Evolutionary conservation across 768 basidiomycete species (phyloP).

Genomic region (Russula brevipes): DNA sequence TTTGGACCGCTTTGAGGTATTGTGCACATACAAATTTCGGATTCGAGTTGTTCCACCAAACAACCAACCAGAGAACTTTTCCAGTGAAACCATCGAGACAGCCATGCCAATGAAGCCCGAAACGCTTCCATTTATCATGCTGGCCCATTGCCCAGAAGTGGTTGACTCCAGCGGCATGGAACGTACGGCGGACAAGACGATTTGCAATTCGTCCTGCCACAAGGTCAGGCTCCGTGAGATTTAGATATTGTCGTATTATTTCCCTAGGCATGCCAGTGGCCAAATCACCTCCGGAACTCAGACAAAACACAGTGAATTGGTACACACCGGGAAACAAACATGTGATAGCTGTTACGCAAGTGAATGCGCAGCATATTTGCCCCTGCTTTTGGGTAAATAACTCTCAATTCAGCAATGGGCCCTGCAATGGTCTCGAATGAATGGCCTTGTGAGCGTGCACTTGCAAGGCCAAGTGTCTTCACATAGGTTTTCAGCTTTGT

Average conservation of each 20-base stretch:
- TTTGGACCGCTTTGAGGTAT: not conserved
- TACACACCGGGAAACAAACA: not conserved
- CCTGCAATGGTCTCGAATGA: not conserved
- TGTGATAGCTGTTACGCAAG: not conserved
- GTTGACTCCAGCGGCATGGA: not conserved
- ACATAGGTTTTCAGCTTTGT: not conserved
- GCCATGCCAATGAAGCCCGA: not conserved
- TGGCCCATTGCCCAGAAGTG: not conserved
- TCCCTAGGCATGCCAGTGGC: not conserved
- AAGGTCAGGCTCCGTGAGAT: not conserved
- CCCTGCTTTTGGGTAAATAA: not conserved
- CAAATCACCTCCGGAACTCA: too few species aligned
- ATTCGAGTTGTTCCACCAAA: slow-evolving; percentile 1
- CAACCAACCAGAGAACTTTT: not conserved
- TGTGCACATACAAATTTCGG: not conserved
- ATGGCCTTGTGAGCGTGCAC: not conserved
- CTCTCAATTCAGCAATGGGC: not conserved
- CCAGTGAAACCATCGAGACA: not conserved
- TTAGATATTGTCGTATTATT: not conserved
- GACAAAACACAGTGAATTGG: too few species aligned
- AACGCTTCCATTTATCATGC: not conserved
- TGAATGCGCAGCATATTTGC: not conserved
- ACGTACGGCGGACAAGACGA: not conserved
- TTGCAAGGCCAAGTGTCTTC: not conserved
- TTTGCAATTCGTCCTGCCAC: not conserved